Base-by-base conservation (phyloP, 495 filamentous ascomycete species). In the Penicillium fimorum region DNA sequence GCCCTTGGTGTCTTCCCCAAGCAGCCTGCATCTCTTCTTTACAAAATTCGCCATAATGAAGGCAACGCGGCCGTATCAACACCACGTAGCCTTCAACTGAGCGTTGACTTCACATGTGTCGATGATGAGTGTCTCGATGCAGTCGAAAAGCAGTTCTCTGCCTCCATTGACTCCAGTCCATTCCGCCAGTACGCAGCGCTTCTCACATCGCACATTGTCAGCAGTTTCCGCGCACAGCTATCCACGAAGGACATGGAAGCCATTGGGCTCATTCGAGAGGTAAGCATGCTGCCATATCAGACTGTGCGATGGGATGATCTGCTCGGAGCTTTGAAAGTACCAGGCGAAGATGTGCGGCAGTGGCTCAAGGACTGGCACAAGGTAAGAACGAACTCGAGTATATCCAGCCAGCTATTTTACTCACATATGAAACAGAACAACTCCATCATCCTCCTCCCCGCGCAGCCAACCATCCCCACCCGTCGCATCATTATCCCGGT, bases 21-120 rank as follows among this genome's bases (percentile, higher is more conserved):
- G 50, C 89, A 95, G 59, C 90, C 95, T 1, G 86, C 88, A 4
- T 87, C 86, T 24, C 72, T 96, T n/a, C 74, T 90, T 2, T 96
- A 94, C 71, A 90, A 89, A 67, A 90, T 96, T 53, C 68, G 66
- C 12, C 68, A 60, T 25, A 58, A 61, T 33, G 55, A 58, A 5
- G 56, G 63, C 22, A 64, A 63, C 29, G 63, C 73, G 10, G 32
- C 57, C 17, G 58, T 61, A 10, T 81, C 78, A 58, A 78, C 78
- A 29, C 67, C 76, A 6, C 70, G 66, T 44, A 74, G 70, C 24
- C 74, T 97, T 52, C 82, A 83, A 22, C 78, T 98, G 3, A 83
- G 81, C 13, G 77, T 98, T 24, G 75, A 87, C 53, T 97, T 96
- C 64, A 87, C 82, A 18, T 87, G 89, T 58, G 67, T 96, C 24